A percentile compares a stretch with the other conserved stretches of the same genome.
Conservation (phyloP, 169 alveolate species). For the Toxoplasma gondii region DNA sequence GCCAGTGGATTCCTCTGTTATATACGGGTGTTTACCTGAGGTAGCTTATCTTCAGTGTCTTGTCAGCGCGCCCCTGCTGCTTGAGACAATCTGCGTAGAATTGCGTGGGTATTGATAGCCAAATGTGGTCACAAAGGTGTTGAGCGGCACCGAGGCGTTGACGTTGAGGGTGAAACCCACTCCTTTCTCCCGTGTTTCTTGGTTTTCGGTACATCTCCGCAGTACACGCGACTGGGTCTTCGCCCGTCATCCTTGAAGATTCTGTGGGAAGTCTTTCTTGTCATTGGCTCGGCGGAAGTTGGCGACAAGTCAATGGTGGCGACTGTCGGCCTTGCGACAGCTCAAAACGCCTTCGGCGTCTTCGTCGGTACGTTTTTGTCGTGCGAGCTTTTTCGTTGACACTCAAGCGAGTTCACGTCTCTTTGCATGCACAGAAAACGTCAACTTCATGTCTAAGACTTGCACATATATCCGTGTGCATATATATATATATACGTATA, state of each 20-base stretch:
- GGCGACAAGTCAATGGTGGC: constrained; percentile 67
- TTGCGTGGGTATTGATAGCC: too few species aligned
- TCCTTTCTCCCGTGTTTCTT: neutral
- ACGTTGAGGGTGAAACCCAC: too few species aligned
- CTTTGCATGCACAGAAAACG: neutral
- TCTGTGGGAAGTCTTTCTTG: constrained; percentile 38
- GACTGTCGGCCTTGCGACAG: constrained; percentile 60
- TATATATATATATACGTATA: too few species aligned
- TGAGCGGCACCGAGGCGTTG: too few species aligned
- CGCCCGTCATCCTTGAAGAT: constrained; percentile 23
- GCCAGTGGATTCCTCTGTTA: too few species aligned
- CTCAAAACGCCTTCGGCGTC: constrained; percentile 68
- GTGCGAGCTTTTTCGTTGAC: neutral
- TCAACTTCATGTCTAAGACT: too few species aligned
- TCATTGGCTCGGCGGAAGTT: constrained; percentile 57
- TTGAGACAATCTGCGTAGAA: too few species aligned
- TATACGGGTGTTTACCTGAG: too few species aligned
- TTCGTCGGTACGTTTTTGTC: constrained; percentile 38
- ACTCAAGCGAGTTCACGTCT: neutral
- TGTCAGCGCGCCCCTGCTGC: too few species aligned
- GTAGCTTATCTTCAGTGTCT: neutral
- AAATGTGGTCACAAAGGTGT: too few species aligned
- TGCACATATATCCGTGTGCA: too few species aligned
- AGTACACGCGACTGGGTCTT: constrained; percentile 51
- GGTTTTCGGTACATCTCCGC: constrained; percentile 20